Evolutionary conservation across 371 early-diverging fungal genomes (phyloP), one percentile per base, ranked within the genome.

Genomic region (Mucor piriformis): DNA sequence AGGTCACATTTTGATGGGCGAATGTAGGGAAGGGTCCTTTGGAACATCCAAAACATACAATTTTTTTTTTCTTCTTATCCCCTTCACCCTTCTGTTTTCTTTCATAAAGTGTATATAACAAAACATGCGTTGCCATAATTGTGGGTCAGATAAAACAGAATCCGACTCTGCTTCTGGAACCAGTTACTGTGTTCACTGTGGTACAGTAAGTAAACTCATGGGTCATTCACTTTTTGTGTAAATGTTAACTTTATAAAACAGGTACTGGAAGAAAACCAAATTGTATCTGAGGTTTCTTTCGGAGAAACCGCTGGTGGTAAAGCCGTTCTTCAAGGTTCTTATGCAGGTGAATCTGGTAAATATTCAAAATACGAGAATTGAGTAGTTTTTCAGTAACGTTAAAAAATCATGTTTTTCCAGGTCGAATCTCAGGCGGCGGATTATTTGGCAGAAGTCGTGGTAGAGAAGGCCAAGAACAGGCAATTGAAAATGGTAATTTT

Each of bases 261-360:
- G 90, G 98, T 99, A n/a, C 66, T 94, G 48, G 99, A 98, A 76
- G 97, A 99, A 66, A 96, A 95, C 74, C 83, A 88, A 20, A 96
- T 99, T 57, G 95, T 98, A 13, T 74, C 94, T 1, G 96, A 99
- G 73, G 88, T 99, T 27, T 86, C 93, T 3, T 99, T 99, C 78
- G 87, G 87, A 34, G 97, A 98, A 74, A 78, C 83, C 7, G 72
- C 91, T 15, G 88, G 88, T 50, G 97, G 97, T 24, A 92, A 92
- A 12, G 90, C 94, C 1, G 79, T 90, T 4, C 83, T 94, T 1
- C 89, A 92, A 59, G 97, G 98, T 46, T 84, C 92, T 33, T 84
- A 81, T 67, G 87, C 74, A 18, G 78, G 78, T 20, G 78, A 77
- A 63, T 77, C 78, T 49, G 78, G 77, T 73, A 69, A 44, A 29